Percentiles rank a stretch among this genome's conserved stretches.
These are phyloP conservation scores for Crithidia expoeki DNA, from an alignment of 208 protist species.

Conservation along the genomic window DNA sequence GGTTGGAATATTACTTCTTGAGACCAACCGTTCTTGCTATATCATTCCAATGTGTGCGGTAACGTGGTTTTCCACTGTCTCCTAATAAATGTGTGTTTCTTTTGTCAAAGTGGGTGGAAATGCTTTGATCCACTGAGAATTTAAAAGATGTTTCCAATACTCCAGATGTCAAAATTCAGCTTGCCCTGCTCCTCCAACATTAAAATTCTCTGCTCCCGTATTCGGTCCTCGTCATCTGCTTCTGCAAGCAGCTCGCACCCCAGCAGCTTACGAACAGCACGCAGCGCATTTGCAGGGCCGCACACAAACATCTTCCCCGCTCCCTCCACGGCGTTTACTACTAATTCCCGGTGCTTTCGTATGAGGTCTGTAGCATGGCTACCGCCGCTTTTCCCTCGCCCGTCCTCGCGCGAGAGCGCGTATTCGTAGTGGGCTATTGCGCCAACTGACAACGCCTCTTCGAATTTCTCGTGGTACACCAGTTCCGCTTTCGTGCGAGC, in stretches of 20 bases:
- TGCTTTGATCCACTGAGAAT: too few species aligned
- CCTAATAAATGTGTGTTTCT: neutral
- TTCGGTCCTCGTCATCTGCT: conserved; percentile 75
- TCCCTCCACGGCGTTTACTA: conserved; percentile 40
- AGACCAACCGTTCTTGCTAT: too few species aligned
- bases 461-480: conserved; percentile 68
- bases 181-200: conserved; percentile 58
- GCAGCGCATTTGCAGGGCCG: conserved; percentile 61
- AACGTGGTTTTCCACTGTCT: too few species aligned
- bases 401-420: conserved; percentile 53
- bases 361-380: conserved; percentile 76
- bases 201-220: conserved; percentile 64
- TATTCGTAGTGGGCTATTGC: conserved; percentile 68
- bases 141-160: conserved; percentile 62
- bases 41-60: too few species aligned
- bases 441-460: conserved; percentile 40
- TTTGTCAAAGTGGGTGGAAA: neutral
- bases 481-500: conserved; percentile 58
- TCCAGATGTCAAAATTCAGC: conserved; percentile 82
- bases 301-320: conserved; percentile 68
- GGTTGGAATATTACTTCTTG: too few species aligned
- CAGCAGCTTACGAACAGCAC: conserved; percentile 52
- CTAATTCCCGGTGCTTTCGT: conserved; percentile 22
- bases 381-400: conserved; percentile 2
- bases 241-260: conserved; percentile 52